phyloP scores from a whole-genome alignment of 805 yeast species.

The Blastobotrys chiropterorum region DNA sequence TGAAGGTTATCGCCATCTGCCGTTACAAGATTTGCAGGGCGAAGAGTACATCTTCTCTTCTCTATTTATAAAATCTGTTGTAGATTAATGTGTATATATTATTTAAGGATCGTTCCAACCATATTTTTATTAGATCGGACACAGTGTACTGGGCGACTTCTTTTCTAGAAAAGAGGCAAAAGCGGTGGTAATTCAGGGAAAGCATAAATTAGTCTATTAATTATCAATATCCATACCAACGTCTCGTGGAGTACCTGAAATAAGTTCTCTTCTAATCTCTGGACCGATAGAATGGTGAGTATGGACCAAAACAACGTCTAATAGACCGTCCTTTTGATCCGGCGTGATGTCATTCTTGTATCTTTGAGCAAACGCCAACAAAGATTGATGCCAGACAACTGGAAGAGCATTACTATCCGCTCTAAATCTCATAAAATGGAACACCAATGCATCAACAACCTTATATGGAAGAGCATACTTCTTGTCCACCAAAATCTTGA shows the following conservation, averaged over 20 bases:
- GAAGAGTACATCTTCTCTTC: slow-evolving; percentile 65
- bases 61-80: slow-evolving; percentile 36
- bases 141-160: too few species aligned
- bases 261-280: slow-evolving; percentile 86
- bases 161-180: too few species aligned
- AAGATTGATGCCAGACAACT: slow-evolving; percentile 96
- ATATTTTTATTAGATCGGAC: too few species aligned
- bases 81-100: not conserved
- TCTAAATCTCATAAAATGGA: slow-evolving; percentile 89
- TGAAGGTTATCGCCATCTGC: slow-evolving; percentile 77
- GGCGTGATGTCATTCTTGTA: slow-evolving; percentile 98
- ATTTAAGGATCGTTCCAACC: not conserved
- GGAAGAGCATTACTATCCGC: slow-evolving; percentile 46
- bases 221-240: slow-evolving; percentile 1
- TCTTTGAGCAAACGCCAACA: slow-evolving; percentile 88
- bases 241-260: slow-evolving; percentile 56
- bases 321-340: slow-evolving; percentile 90
- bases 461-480: slow-evolving; percentile 96
- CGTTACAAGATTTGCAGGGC: slow-evolving; percentile 70
- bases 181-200: too few species aligned
- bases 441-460: slow-evolving; percentile 89
- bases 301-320: slow-evolving; percentile 87
- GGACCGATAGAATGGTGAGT: slow-evolving; percentile 86
- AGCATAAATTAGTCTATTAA: slow-evolving; percentile 2
- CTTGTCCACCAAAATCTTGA: slow-evolving; percentile 83